Percentiles rank a stretch among this genome's conserved stretches.
phyloP scores from a whole-genome alignment of 345 rosid genomes.

The Eucalyptus grandis region DNA sequence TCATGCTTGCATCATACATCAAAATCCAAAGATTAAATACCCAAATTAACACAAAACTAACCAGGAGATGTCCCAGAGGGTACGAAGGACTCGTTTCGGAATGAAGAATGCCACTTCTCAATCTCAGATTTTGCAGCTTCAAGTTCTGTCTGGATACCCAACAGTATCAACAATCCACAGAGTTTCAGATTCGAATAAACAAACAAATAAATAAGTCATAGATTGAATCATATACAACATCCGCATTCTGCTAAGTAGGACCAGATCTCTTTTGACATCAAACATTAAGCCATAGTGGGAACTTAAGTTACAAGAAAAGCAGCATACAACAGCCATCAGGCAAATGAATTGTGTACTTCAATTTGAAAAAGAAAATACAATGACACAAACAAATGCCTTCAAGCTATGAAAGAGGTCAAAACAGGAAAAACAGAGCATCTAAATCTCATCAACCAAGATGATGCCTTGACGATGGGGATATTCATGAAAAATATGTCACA shows the following conservation, averaged over 20 bases:
- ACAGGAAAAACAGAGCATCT: background rate
- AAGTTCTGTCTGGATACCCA: conserved; percentile 44
- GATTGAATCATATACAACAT: background rate
- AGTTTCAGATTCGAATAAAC: background rate
- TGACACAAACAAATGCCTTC: background rate
- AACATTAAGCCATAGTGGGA: background rate
- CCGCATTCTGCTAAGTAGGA: background rate
- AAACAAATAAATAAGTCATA: background rate
- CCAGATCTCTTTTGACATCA: background rate
- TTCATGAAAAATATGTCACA: background rate
- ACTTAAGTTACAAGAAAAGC: background rate
- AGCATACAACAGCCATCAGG: background rate
- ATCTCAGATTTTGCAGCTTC: conserved; percentile 71
- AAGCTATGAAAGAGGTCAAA: background rate
- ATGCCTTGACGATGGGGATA: background rate
- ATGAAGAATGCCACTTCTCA: conserved; percentile 80
- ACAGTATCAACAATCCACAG: background rate
- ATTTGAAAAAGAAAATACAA: background rate
- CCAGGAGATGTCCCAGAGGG: conserved; percentile 70
- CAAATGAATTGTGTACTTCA: background rate
- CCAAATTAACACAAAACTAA: conserved; percentile 16
- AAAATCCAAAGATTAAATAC: background rate
- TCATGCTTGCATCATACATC: background rate
- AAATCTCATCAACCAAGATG: background rate
- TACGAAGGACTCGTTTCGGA: conserved; percentile 58